Evolutionary conservation across 2,329 filamentous ascomycete species (phyloP), one percentile per base, ranked within the genome.

Genomic region (Ustulina deusta): DNA sequence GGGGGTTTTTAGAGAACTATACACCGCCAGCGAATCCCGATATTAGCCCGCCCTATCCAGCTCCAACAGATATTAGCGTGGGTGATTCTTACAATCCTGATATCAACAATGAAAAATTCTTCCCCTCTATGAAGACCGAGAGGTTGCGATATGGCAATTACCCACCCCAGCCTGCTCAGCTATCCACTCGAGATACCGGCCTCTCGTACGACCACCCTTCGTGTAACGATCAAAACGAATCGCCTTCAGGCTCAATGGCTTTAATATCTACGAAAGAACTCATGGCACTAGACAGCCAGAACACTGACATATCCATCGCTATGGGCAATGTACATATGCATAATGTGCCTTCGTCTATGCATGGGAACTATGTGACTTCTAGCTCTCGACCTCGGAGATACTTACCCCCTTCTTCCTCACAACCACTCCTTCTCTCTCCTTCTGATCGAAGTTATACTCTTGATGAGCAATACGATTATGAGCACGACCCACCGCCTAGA

Each of bases 221-320:
- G 2, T 81, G 78, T 9, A 78, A 82, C 2, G 80, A 81, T n/a
- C 80, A 81, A 5, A 74, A 73, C 3, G 75, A 76, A 13, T 15
- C 69, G 13, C 68, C 75, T 1, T 74, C 70, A 22, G 77, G 77
- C 55, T 79, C 81, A 0, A 80, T 83, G 72, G 81, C 82, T 3
- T 77, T 88, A 44, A 86, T 89, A 55, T 86, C 85, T 0, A 89
- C 87, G 0, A 79, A 79, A 13, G 86, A 88, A 51, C 79, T 89
- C 22, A 80, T 89, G 71, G 79, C 81, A 42, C 79, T 85, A n/a
- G 82, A 83, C 69, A 74, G 75, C 36, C 73, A 75, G 17, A 72
- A 75, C 15, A 72, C 75, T 71, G 84, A 86, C 57, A 74, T 85
- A 32, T 80, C 79, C 29, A 73, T 78, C 4, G 78, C 79, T 36